These are phyloP conservation scores for Sungouiozyma ichnusensis DNA, from an alignment of 805 yeast genomes.

Conservation along the genomic window DNA sequence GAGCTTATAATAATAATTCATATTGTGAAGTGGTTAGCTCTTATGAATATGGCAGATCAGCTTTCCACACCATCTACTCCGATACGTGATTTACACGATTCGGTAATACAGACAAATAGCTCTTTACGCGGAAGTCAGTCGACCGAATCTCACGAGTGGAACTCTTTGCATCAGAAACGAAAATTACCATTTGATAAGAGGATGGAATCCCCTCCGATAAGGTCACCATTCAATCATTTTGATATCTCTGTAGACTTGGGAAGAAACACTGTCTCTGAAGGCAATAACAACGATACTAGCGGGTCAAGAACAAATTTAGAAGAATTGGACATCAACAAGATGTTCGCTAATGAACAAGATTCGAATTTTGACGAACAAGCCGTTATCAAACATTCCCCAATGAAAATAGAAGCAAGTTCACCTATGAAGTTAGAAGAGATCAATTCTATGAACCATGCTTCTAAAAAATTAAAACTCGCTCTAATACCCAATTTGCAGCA, in stretches of 20 bases:
- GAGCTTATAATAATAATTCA: too few species aligned
- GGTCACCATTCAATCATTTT: neutral
- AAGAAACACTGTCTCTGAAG: conserved; percentile 3
- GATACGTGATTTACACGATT: neutral
- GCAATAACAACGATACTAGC: neutral
- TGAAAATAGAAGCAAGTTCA: conserved; percentile 14
- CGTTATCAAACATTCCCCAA: conserved; percentile 15
- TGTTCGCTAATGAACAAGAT: conserved; percentile 6
- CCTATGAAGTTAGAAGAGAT: conserved; percentile 9
- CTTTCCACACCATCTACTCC: neutral
- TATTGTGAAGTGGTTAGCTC: too few species aligned
- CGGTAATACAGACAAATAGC: neutral
- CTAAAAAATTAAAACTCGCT: conserved; percentile 12
- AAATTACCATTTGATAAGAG: neutral
- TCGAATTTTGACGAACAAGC: neutral
- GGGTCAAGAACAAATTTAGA: conserved; percentile 9
- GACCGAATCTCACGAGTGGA: neutral
- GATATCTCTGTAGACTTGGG: conserved; percentile 9
- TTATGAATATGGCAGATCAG: neutral
- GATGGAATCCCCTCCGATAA: neutral
- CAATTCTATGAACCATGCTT: neutral
- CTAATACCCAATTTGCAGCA: conserved; percentile 13
- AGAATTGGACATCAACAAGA: conserved; percentile 15
- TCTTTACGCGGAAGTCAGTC: too few species aligned
- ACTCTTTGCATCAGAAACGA: neutral